Evolutionary conservation across 2,329 filamentous ascomycete species (phyloP).

Genomic region (Leptosphaerulina australis): DNA sequence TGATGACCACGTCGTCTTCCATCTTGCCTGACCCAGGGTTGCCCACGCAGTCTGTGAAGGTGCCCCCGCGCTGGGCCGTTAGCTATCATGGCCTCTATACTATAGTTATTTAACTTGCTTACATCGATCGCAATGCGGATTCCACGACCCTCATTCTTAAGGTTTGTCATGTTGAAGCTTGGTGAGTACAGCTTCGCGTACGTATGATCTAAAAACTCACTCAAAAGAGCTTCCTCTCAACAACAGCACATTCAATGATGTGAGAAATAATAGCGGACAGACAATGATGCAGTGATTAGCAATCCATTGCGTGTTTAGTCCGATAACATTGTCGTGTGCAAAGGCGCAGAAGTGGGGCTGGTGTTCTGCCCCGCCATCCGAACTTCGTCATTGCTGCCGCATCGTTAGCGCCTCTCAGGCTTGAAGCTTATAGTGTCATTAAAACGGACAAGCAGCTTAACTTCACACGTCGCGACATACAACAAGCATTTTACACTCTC

Average conservation of each 20-base stretch:
- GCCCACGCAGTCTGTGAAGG: conserved; percentile 91
- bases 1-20: conserved; percentile 79
- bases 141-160: conserved; percentile 55
- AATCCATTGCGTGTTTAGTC: not conserved
- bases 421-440: too few relatives aligned
- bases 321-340: conserved; percentile 1
- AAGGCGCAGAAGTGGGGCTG: conserved; percentile 4
- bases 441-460: too few relatives aligned
- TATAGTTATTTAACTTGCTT: conserved; percentile 1
- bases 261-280: not conserved
- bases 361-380: not conserved
- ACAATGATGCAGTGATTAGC: conserved; percentile 3
- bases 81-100: conserved; percentile 16
- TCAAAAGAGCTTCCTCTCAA: not conserved
- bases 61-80: conserved; percentile 71
- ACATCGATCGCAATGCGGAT: conserved; percentile 74
- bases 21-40: conserved; percentile 72
- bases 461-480: too few relatives aligned
- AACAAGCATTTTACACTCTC: too few relatives aligned
- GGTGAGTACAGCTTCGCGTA: not conserved
- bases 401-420: not conserved
- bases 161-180: conserved; percentile 30
- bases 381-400: conserved; percentile 6
- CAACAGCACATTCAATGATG: not conserved
- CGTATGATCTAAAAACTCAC: not conserved